Conservation (phyloP, 2,329 filamentous ascomycete species). For the Sphaceloma murrayae region DNA sequence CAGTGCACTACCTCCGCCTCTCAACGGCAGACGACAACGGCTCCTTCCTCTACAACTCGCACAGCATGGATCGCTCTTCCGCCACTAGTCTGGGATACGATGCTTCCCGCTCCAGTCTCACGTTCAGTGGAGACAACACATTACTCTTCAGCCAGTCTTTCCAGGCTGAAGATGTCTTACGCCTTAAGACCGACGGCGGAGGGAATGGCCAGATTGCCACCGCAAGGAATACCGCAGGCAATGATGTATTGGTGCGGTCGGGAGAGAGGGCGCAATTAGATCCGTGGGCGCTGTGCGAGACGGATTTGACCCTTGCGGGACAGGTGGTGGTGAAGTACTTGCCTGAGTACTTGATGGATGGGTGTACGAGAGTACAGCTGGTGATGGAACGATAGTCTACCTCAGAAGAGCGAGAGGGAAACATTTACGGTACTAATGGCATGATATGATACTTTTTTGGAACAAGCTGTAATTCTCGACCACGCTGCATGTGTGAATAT, state of each 20-base stretch:
- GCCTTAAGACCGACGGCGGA: not conserved
- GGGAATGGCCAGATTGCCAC: not conserved
- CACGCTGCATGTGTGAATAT: too few relatives aligned
- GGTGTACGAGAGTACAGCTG: constrained; percentile 8
- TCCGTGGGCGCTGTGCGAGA: constrained; percentile 11
- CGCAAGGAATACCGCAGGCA: not conserved
- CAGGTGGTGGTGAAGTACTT: constrained; percentile 5
- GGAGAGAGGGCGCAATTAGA: not conserved
- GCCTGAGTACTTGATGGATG: constrained; percentile 8
- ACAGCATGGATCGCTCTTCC: too few relatives aligned
- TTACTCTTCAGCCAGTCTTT: not conserved
- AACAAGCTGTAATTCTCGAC: too few relatives aligned
- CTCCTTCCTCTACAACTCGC: too few relatives aligned
- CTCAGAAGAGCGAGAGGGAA: too few relatives aligned
- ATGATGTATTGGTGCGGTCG: not conserved
- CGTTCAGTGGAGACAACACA: too few relatives aligned
- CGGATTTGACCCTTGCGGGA: constrained; percentile 4
- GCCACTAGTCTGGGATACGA: too few relatives aligned
- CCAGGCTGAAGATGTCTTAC: not conserved
- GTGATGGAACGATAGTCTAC: constrained; percentile 5
- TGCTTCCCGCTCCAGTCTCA: too few relatives aligned
- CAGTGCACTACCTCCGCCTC: too few relatives aligned
- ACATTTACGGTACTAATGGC: too few relatives aligned
- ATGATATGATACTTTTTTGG: too few relatives aligned
- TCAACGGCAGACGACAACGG: too few relatives aligned